These are phyloP conservation scores for Globisporangium lucens DNA, from an alignment of 352 stramenopile species.

Conservation along the genomic window DNA sequence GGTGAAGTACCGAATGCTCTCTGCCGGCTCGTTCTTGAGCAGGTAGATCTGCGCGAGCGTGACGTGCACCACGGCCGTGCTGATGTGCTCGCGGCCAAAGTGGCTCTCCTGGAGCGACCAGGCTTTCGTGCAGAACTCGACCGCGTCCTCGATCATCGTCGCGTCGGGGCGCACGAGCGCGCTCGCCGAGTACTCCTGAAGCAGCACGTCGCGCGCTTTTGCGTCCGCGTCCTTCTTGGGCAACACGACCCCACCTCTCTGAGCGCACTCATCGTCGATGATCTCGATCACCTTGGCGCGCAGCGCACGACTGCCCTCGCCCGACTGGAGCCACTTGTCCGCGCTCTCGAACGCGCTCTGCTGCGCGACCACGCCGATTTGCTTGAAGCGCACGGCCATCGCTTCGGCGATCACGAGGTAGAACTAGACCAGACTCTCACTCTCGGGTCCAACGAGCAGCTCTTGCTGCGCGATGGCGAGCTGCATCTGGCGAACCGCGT, in stretches of 20 bases:
- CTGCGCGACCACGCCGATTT: conserved; percentile 39
- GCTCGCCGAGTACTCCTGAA: conserved; percentile 36
- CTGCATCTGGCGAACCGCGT: conserved; percentile 44
- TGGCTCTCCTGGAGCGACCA: conserved; percentile 56
- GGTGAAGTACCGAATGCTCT: conserved; percentile 43
- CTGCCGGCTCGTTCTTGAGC: conserved; percentile 27
- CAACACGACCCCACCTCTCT: conserved; percentile 19
- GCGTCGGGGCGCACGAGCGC: conserved; percentile 26
- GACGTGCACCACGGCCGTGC: conserved; percentile 47
- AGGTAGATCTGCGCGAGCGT: conserved; percentile 56
- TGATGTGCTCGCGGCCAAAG: conserved; percentile 48
- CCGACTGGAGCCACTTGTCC: conserved; percentile 48
- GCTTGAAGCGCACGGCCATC: conserved; percentile 50
- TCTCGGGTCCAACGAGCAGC: conserved; percentile 25
- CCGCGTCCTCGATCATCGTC: conserved; percentile 48
- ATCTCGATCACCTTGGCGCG: conserved; percentile 42
- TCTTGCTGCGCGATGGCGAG: conserved; percentile 47
- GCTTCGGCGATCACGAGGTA: conserved; percentile 58
- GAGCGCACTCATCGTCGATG: conserved; percentile 24
- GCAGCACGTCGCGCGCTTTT: conserved; percentile 29
- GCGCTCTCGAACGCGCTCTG: conserved; percentile 41
- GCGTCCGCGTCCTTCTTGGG: conserved; percentile 57
- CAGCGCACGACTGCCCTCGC: conserved; percentile 41
- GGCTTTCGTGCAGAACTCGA: conserved; percentile 65
- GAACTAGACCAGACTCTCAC: conserved; percentile 36